Evolutionary conservation across 306 rosid genomes (phyloP).

Genomic region (Inga laurina): DNA sequence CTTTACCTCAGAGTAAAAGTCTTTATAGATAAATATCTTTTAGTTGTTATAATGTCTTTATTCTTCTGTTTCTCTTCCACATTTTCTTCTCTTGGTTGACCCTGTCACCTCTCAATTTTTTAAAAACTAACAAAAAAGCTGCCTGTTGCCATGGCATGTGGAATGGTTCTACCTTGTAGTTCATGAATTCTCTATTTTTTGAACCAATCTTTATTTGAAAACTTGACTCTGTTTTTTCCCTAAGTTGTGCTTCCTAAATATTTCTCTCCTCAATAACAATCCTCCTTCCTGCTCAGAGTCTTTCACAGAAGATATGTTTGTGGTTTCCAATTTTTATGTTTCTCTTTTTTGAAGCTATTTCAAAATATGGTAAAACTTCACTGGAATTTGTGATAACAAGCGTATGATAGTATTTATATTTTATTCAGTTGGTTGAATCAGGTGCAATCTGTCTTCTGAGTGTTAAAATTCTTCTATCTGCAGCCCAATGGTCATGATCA

Average conservation of each 20-base stretch:
- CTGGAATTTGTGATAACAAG: background rate
- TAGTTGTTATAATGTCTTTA: conserved; percentile 6
- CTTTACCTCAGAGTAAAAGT: conserved; percentile 15
- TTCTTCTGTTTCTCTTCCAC: background rate
- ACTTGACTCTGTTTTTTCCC: background rate
- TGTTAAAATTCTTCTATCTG: conserved; percentile 37
- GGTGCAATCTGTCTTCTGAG: conserved; percentile 10
- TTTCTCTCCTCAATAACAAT: background rate
- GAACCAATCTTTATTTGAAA: background rate
- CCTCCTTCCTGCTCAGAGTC: background rate
- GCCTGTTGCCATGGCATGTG: background rate
- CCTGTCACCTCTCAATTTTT: background rate
- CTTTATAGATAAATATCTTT: background rate
- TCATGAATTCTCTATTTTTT: too few species aligned
- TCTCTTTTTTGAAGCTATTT: background rate
- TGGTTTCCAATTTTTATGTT: conserved; percentile 4
- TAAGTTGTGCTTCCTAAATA: background rate
- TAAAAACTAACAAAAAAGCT: conserved; percentile 15
- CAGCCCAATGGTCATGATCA: conserved; percentile 92
- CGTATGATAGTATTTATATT: background rate
- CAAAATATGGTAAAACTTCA: background rate
- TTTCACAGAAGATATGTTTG: background rate
- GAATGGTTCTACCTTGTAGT: background rate
- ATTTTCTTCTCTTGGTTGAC: background rate
- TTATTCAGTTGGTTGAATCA: background rate